Evolutionary conservation across 2,329 filamentous ascomycete genomes (phyloP), one percentile per base, ranked within the genome.

Genomic region (Knoxdaviesia capensis): DNA sequence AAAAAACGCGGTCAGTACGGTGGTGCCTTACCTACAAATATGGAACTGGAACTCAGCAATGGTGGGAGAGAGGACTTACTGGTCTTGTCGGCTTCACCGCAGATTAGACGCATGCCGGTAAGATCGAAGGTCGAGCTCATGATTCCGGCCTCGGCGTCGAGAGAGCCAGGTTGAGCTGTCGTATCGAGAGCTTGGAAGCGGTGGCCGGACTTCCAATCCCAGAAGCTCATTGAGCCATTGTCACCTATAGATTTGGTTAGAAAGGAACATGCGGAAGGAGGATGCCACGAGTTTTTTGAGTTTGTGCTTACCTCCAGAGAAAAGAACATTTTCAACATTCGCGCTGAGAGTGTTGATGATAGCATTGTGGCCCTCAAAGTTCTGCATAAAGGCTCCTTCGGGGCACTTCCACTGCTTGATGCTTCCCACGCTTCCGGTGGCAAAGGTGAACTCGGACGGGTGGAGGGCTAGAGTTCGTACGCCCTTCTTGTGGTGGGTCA

Each of bases 341-440:
- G 90, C 86, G 37, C 85, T 73, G 38, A 98, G 64, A 0, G 86
- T 86, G 61, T 98, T 98, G 64, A 98, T 88, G 56, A 98, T 92
- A 46, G 85, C 75, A 53, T 94, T 94, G 54, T 96, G 88, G 5
- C 88, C 88, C 37, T 94, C 84, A 53, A 96, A 96, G 56, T 96
- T 96, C 59, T 94, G 87, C 90, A 98, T 98, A 56, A 98, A 96
- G 10, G 85, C 85, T 34, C 88, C 92, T 56, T 94, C 86, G 1
- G 92, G 92, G 50, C 87, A 96, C 59, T 96, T 94, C 88, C 90
- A 98, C 62, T 98, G 90, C 66, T 98, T 98, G 62, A 98, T 94
- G 56, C 82, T 87, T 29, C 82, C 81, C 0, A 88, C 87, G 53
- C 85, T 93, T 37, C 81, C 90, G 46, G 76, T 87, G 5, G 90